phyloP scores from a whole-genome alignment of 2,329 filamentous ascomycete species.

The Drechslerella stenobrocha region DNA sequence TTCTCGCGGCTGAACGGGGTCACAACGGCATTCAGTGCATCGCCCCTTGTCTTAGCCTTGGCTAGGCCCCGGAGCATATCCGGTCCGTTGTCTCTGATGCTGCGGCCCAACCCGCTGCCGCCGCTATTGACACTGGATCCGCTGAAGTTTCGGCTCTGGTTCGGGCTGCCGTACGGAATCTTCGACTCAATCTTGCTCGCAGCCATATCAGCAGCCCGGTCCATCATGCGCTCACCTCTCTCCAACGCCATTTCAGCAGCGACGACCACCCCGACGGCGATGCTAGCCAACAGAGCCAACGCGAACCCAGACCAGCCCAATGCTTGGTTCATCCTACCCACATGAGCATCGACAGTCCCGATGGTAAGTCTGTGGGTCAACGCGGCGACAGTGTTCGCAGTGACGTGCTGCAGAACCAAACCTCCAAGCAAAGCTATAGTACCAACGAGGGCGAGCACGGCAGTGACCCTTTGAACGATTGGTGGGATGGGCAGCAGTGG shows the following conservation, averaged over 20 bases:
- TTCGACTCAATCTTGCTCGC: conserved; percentile 37
- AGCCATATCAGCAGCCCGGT: conserved; percentile 40
- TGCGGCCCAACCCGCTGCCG: conserved; percentile 36
- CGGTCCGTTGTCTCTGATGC: conserved; percentile 30
- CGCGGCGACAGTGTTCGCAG: conserved; percentile 49
- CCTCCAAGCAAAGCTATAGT: conserved; percentile 50
- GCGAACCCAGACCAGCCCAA: conserved; percentile 52
- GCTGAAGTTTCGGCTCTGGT: conserved; percentile 15
- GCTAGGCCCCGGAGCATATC: conserved; percentile 39
- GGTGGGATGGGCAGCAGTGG: conserved; percentile 51
- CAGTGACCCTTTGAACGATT: conserved; percentile 49
- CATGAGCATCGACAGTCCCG: conserved; percentile 49
- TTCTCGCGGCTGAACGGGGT: conserved; percentile 30
- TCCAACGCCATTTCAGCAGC: conserved; percentile 50
- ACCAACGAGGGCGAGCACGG: conserved; percentile 31
- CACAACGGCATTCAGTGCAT: conserved; percentile 28
- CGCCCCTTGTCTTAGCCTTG: conserved; percentile 45
- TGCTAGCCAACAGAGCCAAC: conserved; percentile 45
- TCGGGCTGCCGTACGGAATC: conserved; percentile 12
- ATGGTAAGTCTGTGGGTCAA: conserved; percentile 50
- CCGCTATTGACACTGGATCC: conserved; percentile 21
- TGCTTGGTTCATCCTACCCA: conserved; percentile 49
- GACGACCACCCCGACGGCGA: conserved; percentile 49
- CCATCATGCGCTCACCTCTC: conserved; percentile 47
- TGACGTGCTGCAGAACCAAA: conserved; percentile 51